phyloP scores from a whole-genome alignment of 2,329 filamentous ascomycete genomes.

The Aspergillus texensis region DNA sequence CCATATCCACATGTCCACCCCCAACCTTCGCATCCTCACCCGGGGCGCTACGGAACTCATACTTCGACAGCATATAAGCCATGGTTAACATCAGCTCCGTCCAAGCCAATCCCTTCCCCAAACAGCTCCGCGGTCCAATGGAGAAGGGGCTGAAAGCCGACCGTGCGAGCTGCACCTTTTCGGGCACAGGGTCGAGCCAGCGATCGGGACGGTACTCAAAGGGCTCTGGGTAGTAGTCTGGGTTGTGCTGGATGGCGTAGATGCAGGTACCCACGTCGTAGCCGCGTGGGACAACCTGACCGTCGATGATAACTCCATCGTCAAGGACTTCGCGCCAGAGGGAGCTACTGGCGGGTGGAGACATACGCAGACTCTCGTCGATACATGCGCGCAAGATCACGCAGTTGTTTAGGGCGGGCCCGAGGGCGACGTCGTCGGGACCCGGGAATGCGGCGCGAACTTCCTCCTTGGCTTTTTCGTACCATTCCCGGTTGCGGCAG shows the following conservation, averaged over 20 bases:
- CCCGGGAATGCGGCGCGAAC: constrained; percentile 37
- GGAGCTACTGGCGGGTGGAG: constrained; percentile 29
- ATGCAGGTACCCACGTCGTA: constrained; percentile 33
- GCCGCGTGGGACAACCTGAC: constrained; percentile 33
- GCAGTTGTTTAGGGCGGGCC: constrained; percentile 36
- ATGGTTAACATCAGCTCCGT: constrained; percentile 27
- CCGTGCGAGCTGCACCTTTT: not conserved
- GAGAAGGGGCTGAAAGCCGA: constrained; percentile 28
- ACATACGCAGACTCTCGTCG: constrained; percentile 40
- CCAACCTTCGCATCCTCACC: not conserved
- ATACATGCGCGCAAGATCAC: constrained; percentile 49
- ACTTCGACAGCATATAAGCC: constrained; percentile 17
- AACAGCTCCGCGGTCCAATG: constrained; percentile 27
- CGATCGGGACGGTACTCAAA: constrained; percentile 37
- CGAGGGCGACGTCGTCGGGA: constrained; percentile 40
- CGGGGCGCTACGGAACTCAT: not conserved
- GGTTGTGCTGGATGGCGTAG: constrained; percentile 40
- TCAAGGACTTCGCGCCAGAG: constrained; percentile 34
- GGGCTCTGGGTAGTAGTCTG: constrained; percentile 35
- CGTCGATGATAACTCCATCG: constrained; percentile 36
- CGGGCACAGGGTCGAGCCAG: constrained; percentile 29
- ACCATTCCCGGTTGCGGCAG: constrained; percentile 31
- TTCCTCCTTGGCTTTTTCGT: constrained; percentile 34
- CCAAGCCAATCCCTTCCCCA: constrained; percentile 30
- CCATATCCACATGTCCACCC: not conserved